Conservation (phyloP, 176 grass and related monocot species). For the Musa beccarii region DNA sequence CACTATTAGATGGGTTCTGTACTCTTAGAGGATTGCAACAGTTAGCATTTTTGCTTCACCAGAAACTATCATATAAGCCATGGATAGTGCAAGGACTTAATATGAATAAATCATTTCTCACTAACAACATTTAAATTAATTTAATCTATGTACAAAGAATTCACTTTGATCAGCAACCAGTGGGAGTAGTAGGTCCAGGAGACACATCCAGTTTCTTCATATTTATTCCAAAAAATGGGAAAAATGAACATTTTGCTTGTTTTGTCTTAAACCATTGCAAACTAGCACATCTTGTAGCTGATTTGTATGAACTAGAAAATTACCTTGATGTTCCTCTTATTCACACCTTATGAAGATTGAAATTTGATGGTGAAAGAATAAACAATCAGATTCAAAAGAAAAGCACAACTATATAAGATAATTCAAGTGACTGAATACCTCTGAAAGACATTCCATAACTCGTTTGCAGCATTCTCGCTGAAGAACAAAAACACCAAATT, state of each 20-base stretch:
- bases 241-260: not conserved
- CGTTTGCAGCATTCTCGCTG: constrained; percentile 80
- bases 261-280: not conserved
- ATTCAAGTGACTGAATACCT: constrained; percentile 32
- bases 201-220: not conserved
- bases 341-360: not conserved
- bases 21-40: not conserved
- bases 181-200: not conserved
- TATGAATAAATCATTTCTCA: not conserved
- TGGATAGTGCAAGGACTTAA: not conserved
- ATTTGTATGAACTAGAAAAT: constrained; percentile 9
- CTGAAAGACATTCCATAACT: constrained; percentile 67
- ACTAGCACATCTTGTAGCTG: not conserved
- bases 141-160: not conserved
- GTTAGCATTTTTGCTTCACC: not conserved
- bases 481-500: constrained; percentile 67
- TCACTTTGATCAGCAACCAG: not conserved
- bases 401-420: not conserved
- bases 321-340: not conserved
- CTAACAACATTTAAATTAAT: not conserved
- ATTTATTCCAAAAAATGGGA: not conserved
- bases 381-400: not conserved
- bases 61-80: not conserved
- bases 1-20: too few species aligned
- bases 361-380: constrained; percentile 7